Conservation (phyloP, 1,284 basidiomycete genomes). For the Phellopilus nigrolimitatus region DNA sequence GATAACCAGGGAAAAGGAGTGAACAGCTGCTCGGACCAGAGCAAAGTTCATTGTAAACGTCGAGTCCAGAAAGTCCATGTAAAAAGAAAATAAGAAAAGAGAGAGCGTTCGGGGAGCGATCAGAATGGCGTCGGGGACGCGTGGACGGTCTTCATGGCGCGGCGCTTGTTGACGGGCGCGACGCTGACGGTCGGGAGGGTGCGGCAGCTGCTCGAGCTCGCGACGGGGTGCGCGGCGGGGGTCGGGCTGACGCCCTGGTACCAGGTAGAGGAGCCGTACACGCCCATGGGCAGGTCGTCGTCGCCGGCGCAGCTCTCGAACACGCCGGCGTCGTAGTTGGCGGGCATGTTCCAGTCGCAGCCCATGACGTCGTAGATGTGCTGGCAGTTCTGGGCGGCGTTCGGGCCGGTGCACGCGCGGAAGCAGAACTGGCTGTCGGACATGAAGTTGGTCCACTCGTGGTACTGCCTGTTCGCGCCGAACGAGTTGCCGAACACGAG, state of each 20-base stretch:
- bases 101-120: too few species aligned
- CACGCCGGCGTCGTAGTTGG: constrained; percentile 43
- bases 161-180: constrained; percentile 29
- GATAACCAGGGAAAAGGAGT: too few species aligned
- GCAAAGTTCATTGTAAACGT: too few species aligned
- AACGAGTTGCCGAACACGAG: constrained; percentile 54
- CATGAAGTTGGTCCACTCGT: constrained; percentile 40
- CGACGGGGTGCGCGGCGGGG: constrained; percentile 44
- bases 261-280: constrained; percentile 58
- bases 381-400: constrained; percentile 54
- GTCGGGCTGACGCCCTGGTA: constrained; percentile 49
- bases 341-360: constrained; percentile 47
- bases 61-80: too few species aligned
- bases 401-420: constrained; percentile 53
- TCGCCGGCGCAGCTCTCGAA: constrained; percentile 51
- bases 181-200: constrained; percentile 40
- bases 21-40: too few species aligned
- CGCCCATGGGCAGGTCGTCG: constrained; percentile 52
- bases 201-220: constrained; percentile 35
- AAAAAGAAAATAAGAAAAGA: too few species aligned
- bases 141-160: constrained; percentile 4
- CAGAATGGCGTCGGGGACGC: neutral
- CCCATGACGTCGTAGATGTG: constrained; percentile 41
- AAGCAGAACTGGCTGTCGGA: constrained; percentile 56
- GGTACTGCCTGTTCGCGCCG: constrained; percentile 27